Base-by-base conservation (phyloP, 768 basidiomycete genomes). In the Suillus lakei region DNA sequence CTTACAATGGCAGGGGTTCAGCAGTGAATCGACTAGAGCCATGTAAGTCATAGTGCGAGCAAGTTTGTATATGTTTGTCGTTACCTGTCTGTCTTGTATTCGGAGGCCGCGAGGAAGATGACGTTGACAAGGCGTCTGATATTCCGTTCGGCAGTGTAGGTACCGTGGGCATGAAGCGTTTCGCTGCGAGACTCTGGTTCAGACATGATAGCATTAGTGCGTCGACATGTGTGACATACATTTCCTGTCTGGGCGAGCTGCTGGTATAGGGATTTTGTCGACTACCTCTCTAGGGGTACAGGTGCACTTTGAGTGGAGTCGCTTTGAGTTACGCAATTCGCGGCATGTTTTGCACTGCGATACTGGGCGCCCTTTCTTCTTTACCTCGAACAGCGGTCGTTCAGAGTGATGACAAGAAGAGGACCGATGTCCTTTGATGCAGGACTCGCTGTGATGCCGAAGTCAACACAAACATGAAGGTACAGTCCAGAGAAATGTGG, bases 341-440 rank as follows among this genome's bases (percentile, higher is more conserved):
- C 93, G 88, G 73, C 96, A 97, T 69, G 88, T 88, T 62, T 86
- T 84, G 78, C 96, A 98, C 75, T 97, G 95, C 8, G 95, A 94
- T 18, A 95, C 86, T 0, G 96, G 96, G 8, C 96, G 85, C 2
- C 96, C 96, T 75, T 97, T 96, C 82, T 91, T 93, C 83, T 95
- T 93, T 65, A 97, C 89, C 76, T 96, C 93, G 67, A 93, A 95
- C n/a, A 98, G 82, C 5, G 95, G 94, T 23, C 96, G 84, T 70
- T 95, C 92, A 36, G 88, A 88, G 74, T 98, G 96, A 56, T 86
- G 85, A 76, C 96, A 98, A 16, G 88, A 88, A 3, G 94, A 95
- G 15, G 95, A 96, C 61, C 96, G 89, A 73, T 98, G 95, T 0
- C 96, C 96, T 79, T 96, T 96, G 75, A 96, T 96, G 77, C 96